Base-by-base conservation (phyloP, 1,284 basidiomycete genomes). In the Vanrija sp. region DNA sequence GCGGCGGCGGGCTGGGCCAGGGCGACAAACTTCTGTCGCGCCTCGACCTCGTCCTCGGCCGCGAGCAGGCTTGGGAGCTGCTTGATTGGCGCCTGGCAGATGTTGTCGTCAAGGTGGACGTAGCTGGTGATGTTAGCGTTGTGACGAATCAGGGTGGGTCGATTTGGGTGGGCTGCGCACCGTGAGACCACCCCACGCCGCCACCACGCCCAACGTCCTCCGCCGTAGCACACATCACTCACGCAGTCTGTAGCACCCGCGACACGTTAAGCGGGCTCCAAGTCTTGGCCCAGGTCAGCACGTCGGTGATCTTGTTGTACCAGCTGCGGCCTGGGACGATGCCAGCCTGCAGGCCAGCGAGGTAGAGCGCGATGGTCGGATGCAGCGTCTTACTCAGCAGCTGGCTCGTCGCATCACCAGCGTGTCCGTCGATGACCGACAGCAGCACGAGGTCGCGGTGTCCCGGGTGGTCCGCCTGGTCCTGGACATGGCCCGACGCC, bases 401-500 rank as follows among this genome's bases (percentile, higher is more conserved):
- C 55, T 85, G 83, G 5, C 90, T 92, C 1, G 96, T 98, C 54
- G 91, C 83, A 61, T 69, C 81, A 1, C 92, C 96, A 1, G 85
- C 82, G 72, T 98, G 96, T 2, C 96, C 96, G 69, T 98, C 96
- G 83, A 94, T 87, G 26, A 96, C 86, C 1, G 89, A 81, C 66
- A 91, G 92, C 74, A 95, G 88, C 48, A 90, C 79, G 61, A 88
- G 82, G 68, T 90, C 88, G 10, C 87, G 86, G 38, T 51, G 46
- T 9, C 55, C 55, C 23, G 38, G 46, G 29, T 47, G 18, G 43
- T 45, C 46, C 14, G n/a, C 21, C 16, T 23, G 9, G 3, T 10
- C 48, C 5, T 43, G 25, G 7, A 25, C 18, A 7, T 25, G 6
- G 34, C 44, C 49, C n/a, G 26, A 10, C 6, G n/a, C 19, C 43